These are phyloP conservation scores for Suillus americanus DNA, from an alignment of 768 basidiomycete species.

Conservation along the genomic window DNA sequence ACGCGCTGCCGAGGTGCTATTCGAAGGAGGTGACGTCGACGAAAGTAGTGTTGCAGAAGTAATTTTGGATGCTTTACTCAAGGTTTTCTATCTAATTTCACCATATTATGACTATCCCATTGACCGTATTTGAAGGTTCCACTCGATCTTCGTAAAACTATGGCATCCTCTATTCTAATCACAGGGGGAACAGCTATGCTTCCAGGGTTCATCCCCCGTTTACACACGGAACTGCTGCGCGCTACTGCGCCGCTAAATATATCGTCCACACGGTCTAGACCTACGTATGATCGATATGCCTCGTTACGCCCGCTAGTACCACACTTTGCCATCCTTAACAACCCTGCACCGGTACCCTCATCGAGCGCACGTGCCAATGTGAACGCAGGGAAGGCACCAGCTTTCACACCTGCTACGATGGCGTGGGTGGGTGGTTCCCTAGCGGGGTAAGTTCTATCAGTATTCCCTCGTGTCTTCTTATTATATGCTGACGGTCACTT, in stretches of 20 bases:
- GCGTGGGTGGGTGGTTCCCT: constrained; percentile 94
- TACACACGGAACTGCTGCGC: constrained; percentile 76
- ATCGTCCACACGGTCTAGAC: constrained; percentile 37
- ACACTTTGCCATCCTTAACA: constrained; percentile 82
- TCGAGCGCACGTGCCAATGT: constrained; percentile 50
- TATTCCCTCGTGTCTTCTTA: background rate
- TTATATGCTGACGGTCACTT: constrained; percentile 6
- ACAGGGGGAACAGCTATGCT: constrained; percentile 89
- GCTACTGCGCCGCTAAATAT: constrained; percentile 46
- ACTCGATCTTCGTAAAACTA: constrained; percentile 81
- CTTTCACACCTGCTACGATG: constrained; percentile 77
- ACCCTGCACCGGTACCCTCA: constrained; percentile 62
- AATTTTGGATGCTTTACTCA: constrained; percentile 75
- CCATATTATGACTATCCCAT: background rate
- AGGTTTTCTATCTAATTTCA: constrained; percentile 40
- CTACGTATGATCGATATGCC: constrained; percentile 73
- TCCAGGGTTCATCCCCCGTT: constrained; percentile 88
- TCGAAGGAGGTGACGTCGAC: constrained; percentile 87
- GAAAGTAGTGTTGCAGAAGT: constrained; percentile 83
- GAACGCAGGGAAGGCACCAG: constrained; percentile 83
- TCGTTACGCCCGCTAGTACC: constrained; percentile 67
- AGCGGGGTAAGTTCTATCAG: constrained; percentile 65
- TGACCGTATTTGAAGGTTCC: constrained; percentile 57
- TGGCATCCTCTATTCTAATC: constrained; percentile 83
- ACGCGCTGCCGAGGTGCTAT: constrained; percentile 85